Evolutionary conservation across 2,329 filamentous ascomycete species (phyloP).

Genomic region (Alternaria alternata): DNA sequence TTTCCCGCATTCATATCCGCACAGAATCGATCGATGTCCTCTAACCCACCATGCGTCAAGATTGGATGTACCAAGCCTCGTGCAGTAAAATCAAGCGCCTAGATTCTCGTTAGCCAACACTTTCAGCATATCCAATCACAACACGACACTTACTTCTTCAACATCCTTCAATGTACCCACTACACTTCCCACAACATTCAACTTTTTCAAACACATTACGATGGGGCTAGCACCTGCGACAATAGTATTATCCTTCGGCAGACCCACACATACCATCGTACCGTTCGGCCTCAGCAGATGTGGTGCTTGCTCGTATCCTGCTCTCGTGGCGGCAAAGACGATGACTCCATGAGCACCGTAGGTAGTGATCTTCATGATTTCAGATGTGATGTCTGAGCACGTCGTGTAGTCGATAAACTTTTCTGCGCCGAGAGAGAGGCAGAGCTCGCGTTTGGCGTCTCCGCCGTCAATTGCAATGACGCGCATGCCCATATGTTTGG

Average conservation of each 20-base stretch:
- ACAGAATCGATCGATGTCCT: constrained; percentile 52
- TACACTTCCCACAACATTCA: constrained; percentile 56
- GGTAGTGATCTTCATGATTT: constrained; percentile 55
- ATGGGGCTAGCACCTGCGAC: constrained; percentile 44
- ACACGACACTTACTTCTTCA: constrained; percentile 33
- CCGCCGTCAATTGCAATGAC: constrained; percentile 65
- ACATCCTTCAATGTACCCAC: constrained; percentile 57
- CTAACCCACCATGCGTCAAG: constrained; percentile 49
- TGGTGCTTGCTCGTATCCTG: constrained; percentile 45
- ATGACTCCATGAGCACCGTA: constrained; percentile 84
- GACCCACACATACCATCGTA: constrained; percentile 42
- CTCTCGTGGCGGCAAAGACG: constrained; percentile 69
- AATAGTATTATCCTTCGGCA: constrained; percentile 34
- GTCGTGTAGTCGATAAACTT: constrained; percentile 64
- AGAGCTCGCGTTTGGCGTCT: constrained; percentile 56
- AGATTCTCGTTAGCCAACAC: neutral
- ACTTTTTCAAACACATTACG: constrained; percentile 49
- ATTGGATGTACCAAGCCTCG: constrained; percentile 53
- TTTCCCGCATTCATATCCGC: constrained; percentile 52
- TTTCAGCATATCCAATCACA: no score
- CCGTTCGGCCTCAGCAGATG: constrained; percentile 36
- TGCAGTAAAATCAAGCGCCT: constrained; percentile 56
- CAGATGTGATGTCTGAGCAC: constrained; percentile 68
- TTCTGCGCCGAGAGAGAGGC: constrained; percentile 62
- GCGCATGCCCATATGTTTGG: constrained; percentile 64